Evolutionary conservation across 2,329 filamentous ascomycete species (phyloP), one percentile per base, ranked within the genome.

Genomic region (Penicillium concentricum): DNA sequence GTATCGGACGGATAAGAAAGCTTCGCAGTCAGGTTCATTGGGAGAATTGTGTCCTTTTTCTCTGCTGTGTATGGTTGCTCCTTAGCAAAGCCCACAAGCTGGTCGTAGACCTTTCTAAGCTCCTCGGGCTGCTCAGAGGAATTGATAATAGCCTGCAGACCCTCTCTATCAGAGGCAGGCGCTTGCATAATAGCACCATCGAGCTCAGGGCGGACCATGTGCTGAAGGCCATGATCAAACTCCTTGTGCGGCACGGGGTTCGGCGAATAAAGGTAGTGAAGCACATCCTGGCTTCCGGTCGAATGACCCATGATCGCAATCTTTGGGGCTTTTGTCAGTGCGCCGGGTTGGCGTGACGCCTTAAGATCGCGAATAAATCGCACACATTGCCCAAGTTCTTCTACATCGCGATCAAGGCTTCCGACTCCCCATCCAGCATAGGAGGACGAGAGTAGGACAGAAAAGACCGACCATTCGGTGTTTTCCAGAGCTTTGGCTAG

Each of bases 111-210:
- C 22, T 66, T 67, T 20, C 50, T 61, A 2, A 59, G 57, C 51
- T 70, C 67, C 4, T 58, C 43, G 12, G 57, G 59, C 45, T 61
- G 37, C 4, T 45, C 8, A 16, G 61, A 56, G 8, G 54, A 51
- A 41, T 67, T 62, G 6, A 71, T 51, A 22, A 54, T 54, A 20
- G 65, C 70, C 48, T 84, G 74, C 7, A 81, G 68, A 4, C 81
- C 83, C 70, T 95, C 88, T 30, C 91, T 82, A 71, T 96, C 91
- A 1, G 86, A 90, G 4, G 92, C 87, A 0, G 90, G 87, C 0
- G 88, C 91, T 72, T 96, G 92, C 53, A 96, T 76, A 43, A 96
- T 88, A 47, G 86, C 87, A 35, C 88, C 92, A 58, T 94, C 85
- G 2, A 96, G 76, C 0, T 56, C 76, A 0, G 84, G 82, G 13